Percentiles rank a stretch among this genome's conserved stretches.
phyloP scores from a whole-genome alignment of 768 basidiomycete genomes.

The Neoboletus brunneissimus region DNA sequence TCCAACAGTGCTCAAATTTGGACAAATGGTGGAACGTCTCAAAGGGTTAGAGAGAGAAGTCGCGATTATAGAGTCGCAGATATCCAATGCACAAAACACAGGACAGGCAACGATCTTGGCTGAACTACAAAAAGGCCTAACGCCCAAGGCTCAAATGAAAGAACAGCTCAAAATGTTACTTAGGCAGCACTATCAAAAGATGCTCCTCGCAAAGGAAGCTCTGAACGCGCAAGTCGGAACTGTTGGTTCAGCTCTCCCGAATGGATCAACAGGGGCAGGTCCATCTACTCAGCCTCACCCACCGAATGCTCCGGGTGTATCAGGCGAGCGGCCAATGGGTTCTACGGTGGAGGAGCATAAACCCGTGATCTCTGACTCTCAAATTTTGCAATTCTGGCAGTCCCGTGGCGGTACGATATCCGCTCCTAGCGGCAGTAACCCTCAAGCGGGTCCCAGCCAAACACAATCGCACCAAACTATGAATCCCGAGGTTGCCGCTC shows the following conservation, averaged over 20 bases:
- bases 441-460: constrained; percentile 19
- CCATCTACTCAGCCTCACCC: constrained; percentile 13
- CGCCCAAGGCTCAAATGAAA: not conserved
- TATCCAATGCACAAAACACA: constrained; percentile 12
- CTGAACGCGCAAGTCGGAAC: constrained; percentile 6
- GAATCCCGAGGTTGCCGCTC: constrained; percentile 31
- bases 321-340: constrained; percentile 6
- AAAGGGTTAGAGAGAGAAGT: constrained; percentile 18
- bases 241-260: not conserved
- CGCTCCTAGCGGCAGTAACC: not conserved
- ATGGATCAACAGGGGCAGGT: constrained; percentile 5
- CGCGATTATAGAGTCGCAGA: constrained; percentile 9
- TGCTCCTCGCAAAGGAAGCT: constrained; percentile 7
- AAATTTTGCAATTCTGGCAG: constrained; percentile 30
- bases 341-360: constrained; percentile 22
- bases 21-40: constrained; percentile 25
- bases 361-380: constrained; percentile 18
- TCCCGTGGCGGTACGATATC: constrained; percentile 22
- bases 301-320: not conserved
- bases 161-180: constrained; percentile 17
- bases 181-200: constrained; percentile 16
- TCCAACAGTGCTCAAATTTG: constrained; percentile 12
- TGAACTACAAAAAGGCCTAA: constrained; percentile 12
- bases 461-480: not conserved
- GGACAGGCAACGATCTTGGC: constrained; percentile 18